Evolutionary conservation across 129 eudicot genomes (phyloP), one percentile per base, ranked within the genome.

Genomic region (Kitagawia praeruptora): DNA sequence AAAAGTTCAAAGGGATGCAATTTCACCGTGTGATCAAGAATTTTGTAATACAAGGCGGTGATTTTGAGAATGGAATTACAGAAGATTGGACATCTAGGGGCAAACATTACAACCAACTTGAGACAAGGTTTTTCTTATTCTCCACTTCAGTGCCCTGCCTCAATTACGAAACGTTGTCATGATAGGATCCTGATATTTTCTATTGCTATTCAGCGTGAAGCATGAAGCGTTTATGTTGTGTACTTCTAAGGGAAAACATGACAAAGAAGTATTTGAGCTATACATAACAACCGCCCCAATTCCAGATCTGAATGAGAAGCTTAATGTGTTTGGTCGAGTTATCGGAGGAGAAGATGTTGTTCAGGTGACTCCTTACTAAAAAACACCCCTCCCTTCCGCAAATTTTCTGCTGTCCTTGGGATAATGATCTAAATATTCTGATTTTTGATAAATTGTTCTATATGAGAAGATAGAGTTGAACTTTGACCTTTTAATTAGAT

Each of bases 151-250:
- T 7, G 10, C 27, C 2, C 63, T 54, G 27, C 63, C 2, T 21
- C 7, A 3, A 6, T 54, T 19, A 19, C 2, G 23, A 54, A 54
- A 53, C 61, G 9, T 53, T 1, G 28, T 54, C n/a, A 18, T 6
- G 5, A 21, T 53, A 4, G 23, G 63, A 21, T 54, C 64, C 64
- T 54, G 27, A 70, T 70, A 13, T 38, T 72, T 72, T 41, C 51
- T 67, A 39, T 74, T 2, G 61, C n/a, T 23, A 19, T 82, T 19
- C 88, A 95, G 99, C 64, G 75, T 92, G 70, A 95, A 92, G 94
- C 97, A 92, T 82, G 99, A 92, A 71, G 97, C 99, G 0, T 95
- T 95, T 85, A 92, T 95, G 99, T 87, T 95, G 75, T 96, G 99
- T 28, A 95, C 99, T 37, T 95, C 99, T 37, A 95, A 92, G 83